Percentiles rank a stretch among this genome's conserved stretches.
phyloP scores from a whole-genome alignment of 164 flowering plant genomes.

The Vitis riparia region DNA sequence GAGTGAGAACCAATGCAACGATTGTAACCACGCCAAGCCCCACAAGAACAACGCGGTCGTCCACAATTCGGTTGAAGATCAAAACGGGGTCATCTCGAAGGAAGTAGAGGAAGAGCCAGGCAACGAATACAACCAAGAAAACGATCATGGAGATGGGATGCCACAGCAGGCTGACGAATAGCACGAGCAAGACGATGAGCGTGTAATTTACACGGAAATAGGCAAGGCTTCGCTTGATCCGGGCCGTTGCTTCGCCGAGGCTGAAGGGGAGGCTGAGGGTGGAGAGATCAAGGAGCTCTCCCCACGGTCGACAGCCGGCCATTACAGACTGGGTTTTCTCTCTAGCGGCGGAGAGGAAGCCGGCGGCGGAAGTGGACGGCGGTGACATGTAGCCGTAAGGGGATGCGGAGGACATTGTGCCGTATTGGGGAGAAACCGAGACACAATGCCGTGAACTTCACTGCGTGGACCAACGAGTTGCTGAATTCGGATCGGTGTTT shows the following conservation, averaged over 20 bases:
- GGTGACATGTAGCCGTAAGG: too few species aligned
- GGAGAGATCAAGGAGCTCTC: slow-evolving; percentile 36
- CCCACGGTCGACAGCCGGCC: slow-evolving; percentile 56
- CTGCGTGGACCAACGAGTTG: too few species aligned
- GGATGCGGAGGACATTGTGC: too few species aligned
- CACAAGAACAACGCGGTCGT: slow-evolving; percentile 43
- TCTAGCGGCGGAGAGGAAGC: slow-evolving; percentile 8
- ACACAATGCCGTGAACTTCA: too few species aligned
- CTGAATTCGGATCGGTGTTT: too few species aligned
- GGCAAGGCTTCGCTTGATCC: slow-evolving; percentile 50
- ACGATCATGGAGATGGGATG: slow-evolving; percentile 65
- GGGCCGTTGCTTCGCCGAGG: slow-evolving; percentile 46
- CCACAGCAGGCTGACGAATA: slow-evolving; percentile 54
- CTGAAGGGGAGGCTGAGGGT: slow-evolving; percentile 49
- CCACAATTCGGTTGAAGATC: slow-evolving; percentile 37
- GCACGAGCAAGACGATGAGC: slow-evolving; percentile 32
- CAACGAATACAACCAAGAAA: slow-evolving; percentile 41
- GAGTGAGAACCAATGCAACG: slow-evolving; percentile 40
- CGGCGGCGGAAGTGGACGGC: background rate
- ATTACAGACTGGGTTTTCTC: slow-evolving; percentile 14
- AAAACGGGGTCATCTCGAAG: slow-evolving; percentile 48
- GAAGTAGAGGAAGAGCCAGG: slow-evolving; percentile 66
- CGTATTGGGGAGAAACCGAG: too few species aligned
- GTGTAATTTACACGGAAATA: slow-evolving; percentile 65
- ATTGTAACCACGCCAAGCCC: slow-evolving; percentile 40